Evolutionary conservation across 2,329 filamentous ascomycete species (phyloP).

Genomic region (Beauveria sp.): DNA sequence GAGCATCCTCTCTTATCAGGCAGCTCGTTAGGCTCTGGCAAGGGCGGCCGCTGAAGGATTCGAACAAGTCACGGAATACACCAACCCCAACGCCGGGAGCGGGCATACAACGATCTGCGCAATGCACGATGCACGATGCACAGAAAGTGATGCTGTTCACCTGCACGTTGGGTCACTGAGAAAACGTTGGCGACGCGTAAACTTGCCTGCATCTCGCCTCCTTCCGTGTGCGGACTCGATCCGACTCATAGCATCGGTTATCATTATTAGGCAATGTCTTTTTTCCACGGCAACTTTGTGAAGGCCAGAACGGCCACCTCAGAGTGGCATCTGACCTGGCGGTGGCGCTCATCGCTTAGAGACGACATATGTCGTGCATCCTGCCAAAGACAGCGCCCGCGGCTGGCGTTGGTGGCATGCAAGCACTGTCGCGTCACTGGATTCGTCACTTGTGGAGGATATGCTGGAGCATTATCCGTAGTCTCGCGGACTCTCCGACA

Average conservation of each 20-base stretch:
- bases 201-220: not conserved
- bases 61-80: not conserved
- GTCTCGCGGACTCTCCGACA: not conserved
- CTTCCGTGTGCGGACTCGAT: not conserved
- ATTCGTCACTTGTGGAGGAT: not conserved
- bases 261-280: too few relatives aligned
- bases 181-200: not conserved
- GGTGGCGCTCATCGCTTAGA: not conserved
- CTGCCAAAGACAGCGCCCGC: not conserved
- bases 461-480: not conserved
- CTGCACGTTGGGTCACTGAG: not conserved
- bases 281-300: not conserved
- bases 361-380: constrained; percentile 3
- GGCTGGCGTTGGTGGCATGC: not conserved
- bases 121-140: not conserved
- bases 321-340: not conserved
- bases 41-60: not conserved
- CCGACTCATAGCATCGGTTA: not conserved
- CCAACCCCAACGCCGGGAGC: not conserved
- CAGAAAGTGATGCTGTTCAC: not conserved
- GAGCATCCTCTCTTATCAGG: not conserved
- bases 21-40: not conserved
- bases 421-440: not conserved
- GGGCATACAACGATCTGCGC: not conserved
- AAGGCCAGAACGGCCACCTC: not conserved